Base-by-base conservation (phyloP, 257 asterid genomes). In the Mentha longifolia region DNA sequence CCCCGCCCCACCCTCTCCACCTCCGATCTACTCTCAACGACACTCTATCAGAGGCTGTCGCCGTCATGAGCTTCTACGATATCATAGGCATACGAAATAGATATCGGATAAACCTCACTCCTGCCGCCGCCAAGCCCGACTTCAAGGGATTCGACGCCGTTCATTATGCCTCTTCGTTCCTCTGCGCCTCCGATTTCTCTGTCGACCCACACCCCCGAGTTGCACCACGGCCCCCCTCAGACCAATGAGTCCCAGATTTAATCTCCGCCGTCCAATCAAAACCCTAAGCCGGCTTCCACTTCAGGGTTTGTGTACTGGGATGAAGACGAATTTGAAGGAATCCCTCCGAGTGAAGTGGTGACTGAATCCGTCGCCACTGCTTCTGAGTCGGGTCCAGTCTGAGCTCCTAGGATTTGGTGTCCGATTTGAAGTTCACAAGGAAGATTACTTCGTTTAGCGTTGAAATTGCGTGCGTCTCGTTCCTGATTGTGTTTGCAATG, bases 281-380 rank as follows among this genome's bases (percentile, higher is more conserved):
- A 66, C 61, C 76, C 83, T 4, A 72, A 67, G 68, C 77, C 85
- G 7, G 86, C 84, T 50, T 76, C 91, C 14, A 75, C 92, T 0
- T 70, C 91, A 46, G 83, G 89, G 43, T 87, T 85, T 55, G 91
- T 86, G 0, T 76, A 81, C 76, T 93, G 97, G 98, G 97, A 93
- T 55, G 98, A 93, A 50, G 98, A 93, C 72, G 98, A 93, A 65
- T 93, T 93, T 46, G 98, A 93, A 74, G 98, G 98, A 3, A 74
- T 93, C 60, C 78, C 11, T 79, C 69, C 68, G 61, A 65, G 43
- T 33, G 67, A 75, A n/a, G 84, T 61, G 67, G 55, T 62, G 25
- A 30, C 79, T 39, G 89, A 76, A 68, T 74, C 84, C 14, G 70
- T 74, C 25, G 10, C 78, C 25, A 60, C 79, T 35, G 81, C 70